Conservation (phyloP, 176 grass and related monocot genomes). For the Coix lacrymajobi region DNA sequence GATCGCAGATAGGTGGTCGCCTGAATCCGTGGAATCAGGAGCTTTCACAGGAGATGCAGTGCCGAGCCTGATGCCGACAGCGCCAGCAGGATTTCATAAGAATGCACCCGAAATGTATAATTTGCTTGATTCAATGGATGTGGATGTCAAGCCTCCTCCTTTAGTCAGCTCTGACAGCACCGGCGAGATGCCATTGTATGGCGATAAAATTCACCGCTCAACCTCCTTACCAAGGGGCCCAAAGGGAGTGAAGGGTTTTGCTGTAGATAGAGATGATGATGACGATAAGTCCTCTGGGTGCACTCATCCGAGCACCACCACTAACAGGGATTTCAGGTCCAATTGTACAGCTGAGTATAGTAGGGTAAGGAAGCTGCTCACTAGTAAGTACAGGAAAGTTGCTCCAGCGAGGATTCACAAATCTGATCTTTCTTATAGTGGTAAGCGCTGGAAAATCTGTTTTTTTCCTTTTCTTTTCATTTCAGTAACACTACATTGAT, state of each 20-base stretch:
- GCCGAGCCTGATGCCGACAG: constrained; percentile 19
- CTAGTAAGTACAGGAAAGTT: constrained; percentile 56
- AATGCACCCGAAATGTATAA: constrained; percentile 49
- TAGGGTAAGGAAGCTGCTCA: constrained; percentile 66
- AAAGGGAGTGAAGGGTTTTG: constrained; percentile 34
- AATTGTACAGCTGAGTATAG: constrained; percentile 52
- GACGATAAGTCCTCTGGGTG: constrained; percentile 89
- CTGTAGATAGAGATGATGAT: constrained; percentile 73
- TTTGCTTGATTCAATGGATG: constrained; percentile 53
- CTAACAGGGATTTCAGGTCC: constrained; percentile 53
- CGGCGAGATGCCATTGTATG: constrained; percentile 56
- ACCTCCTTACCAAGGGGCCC: constrained; percentile 42
- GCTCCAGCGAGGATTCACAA: constrained; percentile 35
- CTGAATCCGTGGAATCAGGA: constrained; percentile 47
- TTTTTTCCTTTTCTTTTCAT: not conserved
- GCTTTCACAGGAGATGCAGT: constrained; percentile 40
- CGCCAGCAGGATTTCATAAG: constrained; percentile 17
- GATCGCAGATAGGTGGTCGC: constrained; percentile 43
- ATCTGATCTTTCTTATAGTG: constrained; percentile 54
- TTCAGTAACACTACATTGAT: constrained; percentile 18
- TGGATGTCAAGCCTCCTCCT: constrained; percentile 60
- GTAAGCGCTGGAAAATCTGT: constrained; percentile 32
- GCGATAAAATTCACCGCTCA: constrained; percentile 27
- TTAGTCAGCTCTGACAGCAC: constrained; percentile 91
- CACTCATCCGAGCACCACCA: constrained; percentile 59